Evolutionary conservation across 139 green algal species (phyloP).

Genomic region (Chlamydomonas sphaeroides): DNA sequence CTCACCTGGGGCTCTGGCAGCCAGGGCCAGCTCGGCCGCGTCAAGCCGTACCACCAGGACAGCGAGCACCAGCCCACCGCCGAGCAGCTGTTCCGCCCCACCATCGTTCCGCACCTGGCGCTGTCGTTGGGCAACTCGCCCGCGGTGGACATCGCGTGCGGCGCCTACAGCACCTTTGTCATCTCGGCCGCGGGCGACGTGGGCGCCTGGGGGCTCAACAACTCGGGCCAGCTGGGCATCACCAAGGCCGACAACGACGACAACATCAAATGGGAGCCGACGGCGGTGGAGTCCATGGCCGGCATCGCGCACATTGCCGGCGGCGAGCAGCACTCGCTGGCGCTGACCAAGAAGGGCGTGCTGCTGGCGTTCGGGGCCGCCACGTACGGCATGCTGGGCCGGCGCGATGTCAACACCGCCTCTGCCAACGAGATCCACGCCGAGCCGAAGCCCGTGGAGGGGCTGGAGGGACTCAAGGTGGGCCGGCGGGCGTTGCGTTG

Average conservation of each 20-base stretch:
- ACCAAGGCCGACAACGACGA: conserved; percentile 34
- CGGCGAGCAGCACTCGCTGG: conserved; percentile 91
- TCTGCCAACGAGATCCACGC: conserved; percentile 54
- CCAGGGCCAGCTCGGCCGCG: conserved; percentile 86
- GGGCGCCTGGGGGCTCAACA: conserved; percentile 89
- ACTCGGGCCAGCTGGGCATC: conserved; percentile 88
- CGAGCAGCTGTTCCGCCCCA: conserved; percentile 62
- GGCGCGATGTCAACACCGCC: conserved; percentile 57
- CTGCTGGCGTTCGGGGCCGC: conserved; percentile 80
- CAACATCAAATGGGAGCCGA: conserved; percentile 51
- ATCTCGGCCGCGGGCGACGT: conserved; percentile 67
- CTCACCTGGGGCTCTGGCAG: conserved; percentile 85
- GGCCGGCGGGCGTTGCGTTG: too few species aligned
- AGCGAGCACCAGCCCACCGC: conserved; percentile 37
- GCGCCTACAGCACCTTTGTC: conserved; percentile 81
- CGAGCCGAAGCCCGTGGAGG: conserved; percentile 51
- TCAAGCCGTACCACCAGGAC: conserved; percentile 53
- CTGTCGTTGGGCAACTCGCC: conserved; percentile 16
- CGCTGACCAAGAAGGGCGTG: conserved; percentile 63
- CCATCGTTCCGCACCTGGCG: conserved; percentile 16
- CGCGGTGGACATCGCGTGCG: conserved; percentile 20
- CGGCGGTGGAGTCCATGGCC: conserved; percentile 57
- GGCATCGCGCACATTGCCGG: conserved; percentile 47
- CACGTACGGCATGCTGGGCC: conserved; percentile 87
- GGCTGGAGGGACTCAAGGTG: conserved; percentile 57